phyloP scores from a whole-genome alignment of 257 asterid species.

The Rauvolfia tetraphylla region DNA sequence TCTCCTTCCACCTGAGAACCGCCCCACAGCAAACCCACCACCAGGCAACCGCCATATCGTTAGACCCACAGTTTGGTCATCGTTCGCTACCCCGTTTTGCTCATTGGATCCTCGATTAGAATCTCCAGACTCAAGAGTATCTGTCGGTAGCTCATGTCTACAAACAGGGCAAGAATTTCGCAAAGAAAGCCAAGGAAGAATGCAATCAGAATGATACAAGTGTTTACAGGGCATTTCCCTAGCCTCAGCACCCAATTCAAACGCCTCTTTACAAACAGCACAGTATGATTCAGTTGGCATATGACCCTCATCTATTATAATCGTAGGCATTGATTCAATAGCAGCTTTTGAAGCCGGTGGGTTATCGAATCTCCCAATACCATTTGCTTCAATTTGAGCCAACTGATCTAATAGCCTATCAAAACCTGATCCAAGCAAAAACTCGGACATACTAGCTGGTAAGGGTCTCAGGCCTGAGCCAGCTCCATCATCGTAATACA shows the following conservation, averaged over 20 bases:
- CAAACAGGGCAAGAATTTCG: constrained; percentile 87
- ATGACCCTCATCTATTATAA: constrained; percentile 47
- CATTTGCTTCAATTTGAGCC: constrained; percentile 65
- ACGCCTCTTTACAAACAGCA: constrained; percentile 83
- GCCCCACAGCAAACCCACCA: constrained; percentile 89
- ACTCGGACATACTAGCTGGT: constrained; percentile 72
- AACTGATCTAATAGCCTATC: constrained; percentile 73
- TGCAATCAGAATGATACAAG: constrained; percentile 77
- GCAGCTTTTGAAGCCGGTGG: constrained; percentile 86
- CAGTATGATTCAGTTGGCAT: constrained; percentile 53
- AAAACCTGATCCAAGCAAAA: constrained; percentile 80
- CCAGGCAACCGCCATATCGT: constrained; percentile 93
- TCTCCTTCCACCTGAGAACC: constrained; percentile 77
- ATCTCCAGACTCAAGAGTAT: constrained; percentile 26
- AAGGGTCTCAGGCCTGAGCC: constrained; percentile 79
- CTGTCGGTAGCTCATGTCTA: constrained; percentile 64
- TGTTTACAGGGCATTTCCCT: constrained; percentile 94
- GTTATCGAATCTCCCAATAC: constrained; percentile 60
- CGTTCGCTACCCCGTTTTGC: constrained; percentile 25
- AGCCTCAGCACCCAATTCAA: constrained; percentile 59
- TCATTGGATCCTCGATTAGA: constrained; percentile 34
- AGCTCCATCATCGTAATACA: constrained; percentile 80
- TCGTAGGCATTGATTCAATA: constrained; percentile 65
- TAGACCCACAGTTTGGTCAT: constrained; percentile 65
- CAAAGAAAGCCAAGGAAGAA: constrained; percentile 73